Evolutionary conservation across 176 grass and related monocot species (phyloP).

Genomic region (Raddia guianensis): DNA sequence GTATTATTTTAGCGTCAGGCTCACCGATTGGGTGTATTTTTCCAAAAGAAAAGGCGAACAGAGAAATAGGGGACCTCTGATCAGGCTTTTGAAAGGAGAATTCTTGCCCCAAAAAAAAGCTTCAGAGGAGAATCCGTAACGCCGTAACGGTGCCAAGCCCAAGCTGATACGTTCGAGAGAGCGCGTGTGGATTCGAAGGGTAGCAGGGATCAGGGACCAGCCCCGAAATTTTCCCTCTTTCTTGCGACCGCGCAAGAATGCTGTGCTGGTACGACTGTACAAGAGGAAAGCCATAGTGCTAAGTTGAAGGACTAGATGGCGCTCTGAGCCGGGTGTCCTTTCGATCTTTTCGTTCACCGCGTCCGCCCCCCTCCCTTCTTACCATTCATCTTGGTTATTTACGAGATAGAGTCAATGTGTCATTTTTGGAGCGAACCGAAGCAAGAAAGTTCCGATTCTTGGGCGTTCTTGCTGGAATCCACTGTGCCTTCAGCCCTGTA

Average conservation of each 20-base stretch:
- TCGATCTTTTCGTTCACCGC: conserved; percentile 29
- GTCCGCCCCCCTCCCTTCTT: conserved; percentile 22
- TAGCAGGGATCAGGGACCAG: neutral
- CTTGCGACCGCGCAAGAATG: conserved; percentile 12
- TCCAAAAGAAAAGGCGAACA: neutral
- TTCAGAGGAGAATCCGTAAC: neutral
- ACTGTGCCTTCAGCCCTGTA: neutral
- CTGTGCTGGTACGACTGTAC: neutral
- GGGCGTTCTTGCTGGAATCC: conserved; percentile 17
- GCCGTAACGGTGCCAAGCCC: neutral
- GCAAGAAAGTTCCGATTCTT: conserved; percentile 16
- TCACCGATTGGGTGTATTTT: too few species aligned
- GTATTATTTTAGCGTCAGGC: too few species aligned
- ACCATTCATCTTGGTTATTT: conserved; percentile 26
- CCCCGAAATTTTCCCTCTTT: conserved; percentile 5
- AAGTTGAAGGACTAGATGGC: conserved; percentile 43
- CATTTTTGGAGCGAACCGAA: conserved; percentile 14
- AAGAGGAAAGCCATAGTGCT: neutral
- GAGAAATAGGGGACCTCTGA: conserved; percentile 16
- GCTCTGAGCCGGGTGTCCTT: conserved; percentile 52
- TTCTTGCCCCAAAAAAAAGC: neutral
- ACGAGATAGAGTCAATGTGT: conserved; percentile 15
- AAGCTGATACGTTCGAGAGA: neutral
- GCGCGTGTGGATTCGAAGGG: neutral
- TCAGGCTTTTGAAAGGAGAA: neutral